Evolutionary conservation across 2,329 filamentous ascomycete genomes (phyloP).

Genomic region (Microdochium paspali): DNA sequence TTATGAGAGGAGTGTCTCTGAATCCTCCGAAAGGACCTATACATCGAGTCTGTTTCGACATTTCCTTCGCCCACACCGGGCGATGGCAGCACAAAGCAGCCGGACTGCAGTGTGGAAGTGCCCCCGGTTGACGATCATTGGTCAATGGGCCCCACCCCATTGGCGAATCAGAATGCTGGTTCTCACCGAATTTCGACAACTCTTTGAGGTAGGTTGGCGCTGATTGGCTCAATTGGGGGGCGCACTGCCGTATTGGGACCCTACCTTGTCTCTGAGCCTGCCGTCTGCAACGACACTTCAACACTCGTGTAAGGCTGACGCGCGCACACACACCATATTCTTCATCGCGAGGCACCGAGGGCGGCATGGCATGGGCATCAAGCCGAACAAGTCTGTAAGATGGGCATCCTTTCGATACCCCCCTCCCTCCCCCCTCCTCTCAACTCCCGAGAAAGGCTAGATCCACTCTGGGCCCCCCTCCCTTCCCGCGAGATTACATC

Average conservation of each 20-base stretch:
- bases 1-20: slow-evolving; percentile 2
- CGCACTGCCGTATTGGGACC: background rate
- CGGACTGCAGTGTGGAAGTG: background rate
- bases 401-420: background rate
- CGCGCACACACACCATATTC: too few relatives aligned
- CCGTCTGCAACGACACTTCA: too few relatives aligned
- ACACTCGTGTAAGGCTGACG: too few relatives aligned
- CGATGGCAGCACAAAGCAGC: background rate
- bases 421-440: background rate
- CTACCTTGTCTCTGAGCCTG: too few relatives aligned
- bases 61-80: background rate
- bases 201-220: background rate
- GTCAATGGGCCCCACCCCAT: background rate
- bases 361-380: too few relatives aligned
- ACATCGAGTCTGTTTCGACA: background rate
- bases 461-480: background rate
- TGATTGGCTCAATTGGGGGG: background rate
- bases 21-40: background rate
- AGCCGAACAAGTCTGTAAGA: too few relatives aligned
- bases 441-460: background rate
- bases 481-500: background rate
- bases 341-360: too few relatives aligned
- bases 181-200: background rate
- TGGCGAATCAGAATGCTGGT: background rate
- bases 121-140: background rate